Evolutionary conservation across 805 yeast genomes (phyloP).

Genomic region (Ogataea nonfermentans): DNA sequence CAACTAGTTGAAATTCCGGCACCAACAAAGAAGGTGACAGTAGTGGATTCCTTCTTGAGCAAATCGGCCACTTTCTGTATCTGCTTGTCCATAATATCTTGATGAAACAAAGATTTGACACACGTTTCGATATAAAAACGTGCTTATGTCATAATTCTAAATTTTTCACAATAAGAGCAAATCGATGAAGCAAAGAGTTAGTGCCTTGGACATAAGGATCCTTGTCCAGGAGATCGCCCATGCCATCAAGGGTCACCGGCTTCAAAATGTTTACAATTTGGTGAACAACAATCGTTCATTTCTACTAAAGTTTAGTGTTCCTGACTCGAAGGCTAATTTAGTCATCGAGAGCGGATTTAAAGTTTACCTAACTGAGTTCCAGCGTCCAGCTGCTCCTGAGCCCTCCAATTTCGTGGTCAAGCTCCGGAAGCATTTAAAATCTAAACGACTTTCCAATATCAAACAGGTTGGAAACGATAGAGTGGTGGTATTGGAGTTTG

Average conservation of each 20-base stretch:
- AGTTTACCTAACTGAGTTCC: constrained; percentile 73
- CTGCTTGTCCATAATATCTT: constrained; percentile 22
- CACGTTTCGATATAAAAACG: neutral
- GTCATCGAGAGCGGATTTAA: constrained; percentile 87
- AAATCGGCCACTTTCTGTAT: constrained; percentile 23
- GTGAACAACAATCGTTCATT: constrained; percentile 70
- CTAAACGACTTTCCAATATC: constrained; percentile 70
- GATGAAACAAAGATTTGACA: constrained; percentile 4
- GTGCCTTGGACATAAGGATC: constrained; percentile 77
- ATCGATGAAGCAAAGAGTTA: constrained; percentile 70
- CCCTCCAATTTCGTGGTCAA: constrained; percentile 88
- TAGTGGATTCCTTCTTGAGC: constrained; percentile 28
- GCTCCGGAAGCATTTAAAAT: constrained; percentile 79
- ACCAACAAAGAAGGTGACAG: constrained; percentile 72
- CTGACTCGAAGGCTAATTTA: constrained; percentile 74
- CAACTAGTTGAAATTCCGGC: constrained; percentile 94
- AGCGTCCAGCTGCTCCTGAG: constrained; percentile 72
- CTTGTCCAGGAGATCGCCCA: constrained; percentile 62
- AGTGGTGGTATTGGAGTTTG: constrained; percentile 77
- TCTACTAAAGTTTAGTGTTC: constrained; percentile 74
- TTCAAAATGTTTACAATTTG: constrained; percentile 83
- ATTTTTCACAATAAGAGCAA: neutral
- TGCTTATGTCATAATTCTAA: constrained; percentile 4
- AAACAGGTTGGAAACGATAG: constrained; percentile 79
- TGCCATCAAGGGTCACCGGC: constrained; percentile 59